Evolutionary conservation across 495 filamentous ascomycete genomes (phyloP).

Genomic region (Penicilliopsis zonata): DNA sequence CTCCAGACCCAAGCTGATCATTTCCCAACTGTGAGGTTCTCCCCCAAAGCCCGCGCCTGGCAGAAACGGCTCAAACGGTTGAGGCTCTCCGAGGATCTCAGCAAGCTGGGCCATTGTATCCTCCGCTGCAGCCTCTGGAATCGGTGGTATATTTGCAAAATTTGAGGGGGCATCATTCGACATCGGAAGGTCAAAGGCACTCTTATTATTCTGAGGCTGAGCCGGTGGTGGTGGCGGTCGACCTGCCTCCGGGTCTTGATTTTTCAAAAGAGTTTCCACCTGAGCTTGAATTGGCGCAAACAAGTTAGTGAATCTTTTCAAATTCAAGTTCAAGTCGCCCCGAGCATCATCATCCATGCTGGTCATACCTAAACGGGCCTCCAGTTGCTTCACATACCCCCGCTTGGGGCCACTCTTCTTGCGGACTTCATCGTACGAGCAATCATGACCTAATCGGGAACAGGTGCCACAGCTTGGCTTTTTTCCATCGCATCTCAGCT

Average conservation of each 20-base stretch:
- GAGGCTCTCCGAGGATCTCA: conserved; percentile 15
- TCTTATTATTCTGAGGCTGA: conserved; percentile 11
- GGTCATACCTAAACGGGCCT: conserved; percentile 74
- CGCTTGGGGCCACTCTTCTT: conserved; percentile 97
- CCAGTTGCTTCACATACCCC: conserved; percentile 95
- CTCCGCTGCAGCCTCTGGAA: conserved; percentile 10
- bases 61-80: conserved; percentile 9
- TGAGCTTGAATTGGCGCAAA: conserved; percentile 77
- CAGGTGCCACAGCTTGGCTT: conserved; percentile 89
- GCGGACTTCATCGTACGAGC: conserved; percentile 89
- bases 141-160: conserved; percentile 18
- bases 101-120: conserved; percentile 10
- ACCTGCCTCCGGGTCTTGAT: conserved; percentile 23
- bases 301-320: conserved; percentile 7
- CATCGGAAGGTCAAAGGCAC: conserved; percentile 12
- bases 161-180: conserved; percentile 13
- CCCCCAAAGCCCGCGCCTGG: conserved; percentile 9
- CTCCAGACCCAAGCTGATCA: conserved; percentile 87
- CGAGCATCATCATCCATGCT: neutral
- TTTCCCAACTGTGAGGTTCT: conserved; percentile 62
- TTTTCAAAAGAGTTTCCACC: conserved; percentile 85
- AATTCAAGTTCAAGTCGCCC: conserved; percentile 1
- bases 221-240: conserved; percentile 8
- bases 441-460: conserved; percentile 75
- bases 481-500: conserved; percentile 64